phyloP scores from a whole-genome alignment of 148 eudicot species.

The Camellia lanceoleosa region DNA sequence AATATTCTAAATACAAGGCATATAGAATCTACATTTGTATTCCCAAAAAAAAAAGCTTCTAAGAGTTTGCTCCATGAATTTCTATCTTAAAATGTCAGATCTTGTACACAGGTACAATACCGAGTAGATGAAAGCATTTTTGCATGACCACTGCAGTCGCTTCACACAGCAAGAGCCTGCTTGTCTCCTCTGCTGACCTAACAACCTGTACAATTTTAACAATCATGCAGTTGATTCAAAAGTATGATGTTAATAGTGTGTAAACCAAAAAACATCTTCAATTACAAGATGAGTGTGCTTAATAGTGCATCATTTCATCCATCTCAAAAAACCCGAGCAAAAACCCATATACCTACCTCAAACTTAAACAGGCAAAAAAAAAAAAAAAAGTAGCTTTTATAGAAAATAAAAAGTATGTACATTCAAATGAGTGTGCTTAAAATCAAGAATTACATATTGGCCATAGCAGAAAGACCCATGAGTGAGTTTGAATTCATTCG shows the following conservation, averaged over 20 bases:
- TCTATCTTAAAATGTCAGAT: conserved; percentile 32
- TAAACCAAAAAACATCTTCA: neutral
- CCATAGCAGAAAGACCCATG: too few relatives aligned
- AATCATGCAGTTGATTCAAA: neutral
- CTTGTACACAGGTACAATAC: conserved; percentile 75
- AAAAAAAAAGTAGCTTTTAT: too few relatives aligned
- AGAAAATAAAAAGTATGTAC: too few relatives aligned
- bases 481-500: too few relatives aligned
- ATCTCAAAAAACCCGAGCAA: too few relatives aligned
- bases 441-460: too few relatives aligned
- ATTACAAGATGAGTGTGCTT: neutral
- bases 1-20: neutral
- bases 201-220: conserved; percentile 44
- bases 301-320: too few relatives aligned
- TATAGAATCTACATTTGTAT: neutral
- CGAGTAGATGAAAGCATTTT: conserved; percentile 75
- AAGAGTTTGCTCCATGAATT: neutral
- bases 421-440: too few relatives aligned
- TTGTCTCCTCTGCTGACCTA: conserved; percentile 71
- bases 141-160: conserved; percentile 87
- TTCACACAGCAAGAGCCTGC: conserved; percentile 82
- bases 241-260: neutral
- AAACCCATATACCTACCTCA: too few relatives aligned
- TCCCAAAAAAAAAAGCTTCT: neutral
- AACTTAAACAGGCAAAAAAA: too few relatives aligned